A percentile compares a stretch with the other conserved stretches of the same genome.
These are phyloP conservation scores for Phaeosphaeria sp. DNA, from an alignment of 2,329 filamentous ascomycete species.

Conservation along the genomic window DNA sequence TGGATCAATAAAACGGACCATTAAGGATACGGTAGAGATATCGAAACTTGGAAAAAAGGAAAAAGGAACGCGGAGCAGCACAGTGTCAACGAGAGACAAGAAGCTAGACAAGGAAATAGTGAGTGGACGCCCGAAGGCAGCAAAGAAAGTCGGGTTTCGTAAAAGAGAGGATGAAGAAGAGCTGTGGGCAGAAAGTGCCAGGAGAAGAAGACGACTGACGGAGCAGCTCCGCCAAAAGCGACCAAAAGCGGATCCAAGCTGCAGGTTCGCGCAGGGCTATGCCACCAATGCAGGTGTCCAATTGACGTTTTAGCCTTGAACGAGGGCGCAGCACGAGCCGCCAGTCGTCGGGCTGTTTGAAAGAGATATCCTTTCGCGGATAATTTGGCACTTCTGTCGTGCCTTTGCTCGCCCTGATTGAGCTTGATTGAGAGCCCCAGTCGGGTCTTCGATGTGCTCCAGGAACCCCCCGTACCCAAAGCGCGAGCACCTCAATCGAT, in stretches of 20 bases:
- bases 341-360: constrained; percentile 12
- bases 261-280: constrained; percentile 43
- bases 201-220: constrained; percentile 29
- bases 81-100: constrained; percentile 41
- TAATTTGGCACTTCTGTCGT: constrained; percentile 9
- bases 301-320: constrained; percentile 35
- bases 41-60: constrained; percentile 18
- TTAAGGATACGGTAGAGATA: constrained; percentile 38
- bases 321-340: constrained; percentile 37
- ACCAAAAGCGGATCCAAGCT: constrained; percentile 38
- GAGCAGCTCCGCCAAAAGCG: constrained; percentile 28
- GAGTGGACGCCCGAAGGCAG: constrained; percentile 47
- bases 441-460: constrained; percentile 24
- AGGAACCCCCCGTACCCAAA: constrained; percentile 29
- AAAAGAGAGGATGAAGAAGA: constrained; percentile 37
- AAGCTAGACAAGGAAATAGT: constrained; percentile 46
- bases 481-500: constrained; percentile 24
- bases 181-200: constrained; percentile 36
- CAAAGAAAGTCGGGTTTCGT: constrained; percentile 38
- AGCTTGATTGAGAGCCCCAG: constrained; percentile 17
- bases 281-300: constrained; percentile 27
- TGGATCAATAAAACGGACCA: constrained; percentile 34
- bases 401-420: constrained; percentile 20
- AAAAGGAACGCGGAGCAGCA: constrained; percentile 29
- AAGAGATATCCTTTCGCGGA: constrained; percentile 19